Evolutionary conservation across 768 basidiomycete genomes (phyloP), one percentile per base, ranked within the genome.

Genomic region (Mycena maculata): DNA sequence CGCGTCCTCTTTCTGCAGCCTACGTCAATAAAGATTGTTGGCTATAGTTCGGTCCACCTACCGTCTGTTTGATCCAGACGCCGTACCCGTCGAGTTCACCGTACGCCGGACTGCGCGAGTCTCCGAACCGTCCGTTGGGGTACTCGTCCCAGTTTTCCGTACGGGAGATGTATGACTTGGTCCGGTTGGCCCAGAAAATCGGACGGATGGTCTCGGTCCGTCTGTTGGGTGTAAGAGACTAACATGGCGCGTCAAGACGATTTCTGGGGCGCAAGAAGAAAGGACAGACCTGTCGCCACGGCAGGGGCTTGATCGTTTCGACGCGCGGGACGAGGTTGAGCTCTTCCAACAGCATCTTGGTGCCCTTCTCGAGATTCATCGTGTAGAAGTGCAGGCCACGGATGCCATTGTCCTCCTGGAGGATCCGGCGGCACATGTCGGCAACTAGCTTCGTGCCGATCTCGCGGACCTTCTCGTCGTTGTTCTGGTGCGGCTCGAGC

Each of bases 131-230:
- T 60, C 98, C 98, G 77, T 99, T 99, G 54, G 98, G 98, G 78
- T 98, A 99, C 77, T 99, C 97, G 76, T 99, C 98, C 98, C 98
- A 99, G 75, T 98, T 94, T 76, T 98, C 96, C 16, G 98, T 99
- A 59, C 97, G 92, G 10, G 94, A 94, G 49, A 99, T 84, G 77
- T 99, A 99, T 1, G 96, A 98, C 75, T 96, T 93, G 39, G 95
- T 88, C 41, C 97, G 87, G 81, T 99, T 99, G 15, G 98, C 95
- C 96, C 97, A 99, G 84, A 99, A 99, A 75, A 99, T 99, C 4
- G 98, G 98, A 36, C 98, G 92, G 69, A 97, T 99, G 52, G 88
- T 92, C 80, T 99, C 98, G 70, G 89, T 85, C 54, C 97, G 92
- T 63, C 98, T 87, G 75, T 87, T 94, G 22, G 96, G 95, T 2